Evolutionary conservation across 2,329 filamentous ascomycete genomes (phyloP).

Genomic region (Pseudonectria foliicola): DNA sequence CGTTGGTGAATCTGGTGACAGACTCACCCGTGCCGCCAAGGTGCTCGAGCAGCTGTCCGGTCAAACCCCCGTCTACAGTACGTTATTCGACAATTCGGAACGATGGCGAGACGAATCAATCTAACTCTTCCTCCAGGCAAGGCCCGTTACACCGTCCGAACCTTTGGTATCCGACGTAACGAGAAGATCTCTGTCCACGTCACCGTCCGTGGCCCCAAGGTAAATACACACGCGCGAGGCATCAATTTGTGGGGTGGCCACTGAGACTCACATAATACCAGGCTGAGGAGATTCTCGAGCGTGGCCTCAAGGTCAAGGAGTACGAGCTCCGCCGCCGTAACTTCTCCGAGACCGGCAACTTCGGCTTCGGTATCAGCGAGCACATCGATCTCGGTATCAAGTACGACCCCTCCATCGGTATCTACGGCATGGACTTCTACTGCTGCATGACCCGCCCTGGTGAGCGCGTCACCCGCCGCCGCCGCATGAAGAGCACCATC

Average conservation of each 20-base stretch:
- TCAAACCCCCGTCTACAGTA: constrained; percentile 99
- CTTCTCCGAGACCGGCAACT: constrained; percentile 99
- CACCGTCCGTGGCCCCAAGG: constrained; percentile 92
- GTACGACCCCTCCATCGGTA: constrained; percentile 97
- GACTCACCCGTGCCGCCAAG: constrained; percentile 99
- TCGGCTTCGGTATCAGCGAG: constrained; percentile 99
- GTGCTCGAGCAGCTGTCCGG: constrained; percentile 98
- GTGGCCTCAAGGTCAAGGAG: constrained; percentile 99
- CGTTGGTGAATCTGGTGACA: constrained; percentile 99
- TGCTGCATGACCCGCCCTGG: constrained; percentile 99
- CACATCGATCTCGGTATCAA: constrained; percentile 99
- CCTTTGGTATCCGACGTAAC: constrained; percentile 99
- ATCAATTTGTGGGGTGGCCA: constrained; percentile 1
- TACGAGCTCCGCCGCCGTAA: constrained; percentile 99
- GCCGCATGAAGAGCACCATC: constrained; percentile 80
- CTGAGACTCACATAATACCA: constrained; percentile 26
- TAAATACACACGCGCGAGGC: constrained; percentile 17
- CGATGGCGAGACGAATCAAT: constrained; percentile 8
- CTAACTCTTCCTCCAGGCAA: constrained; percentile 58
- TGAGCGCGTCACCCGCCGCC: constrained; percentile 94
- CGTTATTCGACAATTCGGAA: constrained; percentile 26
- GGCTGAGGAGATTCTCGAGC: constrained; percentile 99
- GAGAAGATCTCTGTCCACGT: constrained; percentile 99
- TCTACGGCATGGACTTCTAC: constrained; percentile 99
- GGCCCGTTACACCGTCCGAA: constrained; percentile 99